Percentiles rank a stretch among this genome's conserved stretches.
These are phyloP conservation scores for Dioszegia crocea DNA, from an alignment of 768 basidiomycete genomes.

Conservation along the genomic window DNA sequence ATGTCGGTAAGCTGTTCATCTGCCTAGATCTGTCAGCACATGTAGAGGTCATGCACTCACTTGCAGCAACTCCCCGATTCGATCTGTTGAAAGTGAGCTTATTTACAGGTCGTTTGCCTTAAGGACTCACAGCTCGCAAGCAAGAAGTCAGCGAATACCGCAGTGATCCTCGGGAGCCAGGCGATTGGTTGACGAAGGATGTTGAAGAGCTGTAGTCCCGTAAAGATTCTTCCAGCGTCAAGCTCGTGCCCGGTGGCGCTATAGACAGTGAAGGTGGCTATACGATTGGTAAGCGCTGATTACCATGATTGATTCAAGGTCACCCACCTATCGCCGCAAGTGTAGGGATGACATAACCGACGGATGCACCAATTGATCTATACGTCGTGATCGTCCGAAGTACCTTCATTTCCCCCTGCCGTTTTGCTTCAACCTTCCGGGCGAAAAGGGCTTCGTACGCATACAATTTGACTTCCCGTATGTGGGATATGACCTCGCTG, in stretches of 20 bases:
- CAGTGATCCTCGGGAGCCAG: constrained; percentile 22
- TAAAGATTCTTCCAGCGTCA: constrained; percentile 58
- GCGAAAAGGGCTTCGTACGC: constrained; percentile 55
- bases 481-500: constrained; percentile 60
- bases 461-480: constrained; percentile 62
- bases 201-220: constrained; percentile 59
- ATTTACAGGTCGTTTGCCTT: too few relatives aligned
- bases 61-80: constrained; percentile 55
- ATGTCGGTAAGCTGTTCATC: constrained; percentile 59
- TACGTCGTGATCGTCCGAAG: constrained; percentile 19
- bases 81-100: constrained; percentile 38
- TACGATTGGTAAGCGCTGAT: too few relatives aligned
- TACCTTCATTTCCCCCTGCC: constrained; percentile 26
- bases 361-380: neutral
- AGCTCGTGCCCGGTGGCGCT: constrained; percentile 57
- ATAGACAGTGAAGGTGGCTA: constrained; percentile 58
- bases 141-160: constrained; percentile 52
- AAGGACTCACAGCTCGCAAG: constrained; percentile 51
- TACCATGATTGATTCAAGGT: neutral
- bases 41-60: neutral
- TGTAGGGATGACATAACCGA: constrained; percentile 55
- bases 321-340: constrained; percentile 41
- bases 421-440: constrained; percentile 14
- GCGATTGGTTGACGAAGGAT: constrained; percentile 27
- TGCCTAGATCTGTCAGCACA: constrained; percentile 48